Percentiles rank a stretch among this genome's conserved stretches.
These are phyloP conservation scores for Infundibulicybe gibba DNA, from an alignment of 768 basidiomycete genomes.

Conservation along the genomic window DNA sequence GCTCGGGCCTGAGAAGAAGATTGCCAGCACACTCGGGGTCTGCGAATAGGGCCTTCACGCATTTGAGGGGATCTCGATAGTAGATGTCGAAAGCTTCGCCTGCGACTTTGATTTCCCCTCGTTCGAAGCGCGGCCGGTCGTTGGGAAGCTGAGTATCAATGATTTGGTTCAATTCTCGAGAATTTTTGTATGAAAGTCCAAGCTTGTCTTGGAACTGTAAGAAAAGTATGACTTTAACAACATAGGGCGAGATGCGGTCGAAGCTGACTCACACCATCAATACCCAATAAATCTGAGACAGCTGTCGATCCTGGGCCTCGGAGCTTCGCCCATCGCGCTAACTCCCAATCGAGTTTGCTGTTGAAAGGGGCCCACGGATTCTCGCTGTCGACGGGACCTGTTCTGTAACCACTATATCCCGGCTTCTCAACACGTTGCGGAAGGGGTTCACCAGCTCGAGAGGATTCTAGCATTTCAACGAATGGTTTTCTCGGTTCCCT, in stretches of 20 bases:
- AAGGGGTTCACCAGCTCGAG: slow-evolving; percentile 3
- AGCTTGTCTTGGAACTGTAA: slow-evolving; percentile 15
- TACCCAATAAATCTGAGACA: slow-evolving; percentile 30
- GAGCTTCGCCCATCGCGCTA: slow-evolving; percentile 37
- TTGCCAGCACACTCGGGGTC: slow-evolving; percentile 23
- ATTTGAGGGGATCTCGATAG: slow-evolving; percentile 23
- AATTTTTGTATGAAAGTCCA: slow-evolving; percentile 26
- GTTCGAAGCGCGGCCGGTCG: slow-evolving; percentile 15
- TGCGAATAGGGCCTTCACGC: slow-evolving; percentile 24
- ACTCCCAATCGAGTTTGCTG: slow-evolving; percentile 32
- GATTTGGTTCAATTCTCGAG: slow-evolving; percentile 26
- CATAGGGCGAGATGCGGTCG: neutral
- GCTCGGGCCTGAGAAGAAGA: slow-evolving; percentile 24
- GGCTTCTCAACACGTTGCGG: neutral
- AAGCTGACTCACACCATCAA: slow-evolving; percentile 28
- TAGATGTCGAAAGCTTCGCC: slow-evolving; percentile 23
- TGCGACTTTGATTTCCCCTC: slow-evolving; percentile 16
- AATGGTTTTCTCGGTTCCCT: too few species aligned
- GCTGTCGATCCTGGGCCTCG: slow-evolving; percentile 30
- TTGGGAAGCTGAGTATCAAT: slow-evolving; percentile 25
- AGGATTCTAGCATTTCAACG: too few species aligned
- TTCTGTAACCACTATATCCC: slow-evolving; percentile 1
- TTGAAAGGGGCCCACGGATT: slow-evolving; percentile 27
- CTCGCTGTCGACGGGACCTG: neutral
- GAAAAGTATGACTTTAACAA: neutral